A percentile compares a stretch with the other conserved stretches of the same genome.
phyloP scores from a whole-genome alignment of 208 protist genomes.

The Leptomonas pyrrhocoris region DNA sequence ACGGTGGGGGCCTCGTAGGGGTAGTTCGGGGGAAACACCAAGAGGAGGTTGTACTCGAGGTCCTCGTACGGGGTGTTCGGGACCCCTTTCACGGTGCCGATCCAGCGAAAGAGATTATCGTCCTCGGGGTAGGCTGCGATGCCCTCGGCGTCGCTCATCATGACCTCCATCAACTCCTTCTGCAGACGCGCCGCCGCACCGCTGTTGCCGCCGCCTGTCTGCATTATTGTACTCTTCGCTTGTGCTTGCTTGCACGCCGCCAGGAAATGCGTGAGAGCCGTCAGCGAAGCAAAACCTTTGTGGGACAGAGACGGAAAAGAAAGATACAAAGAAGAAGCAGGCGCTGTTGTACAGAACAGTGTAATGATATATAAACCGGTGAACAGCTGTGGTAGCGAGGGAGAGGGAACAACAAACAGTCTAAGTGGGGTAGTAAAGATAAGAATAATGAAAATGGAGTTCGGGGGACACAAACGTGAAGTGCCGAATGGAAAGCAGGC shows the following conservation, averaged over 20 bases:
- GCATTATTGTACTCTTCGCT: no score
- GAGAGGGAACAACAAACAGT: no score
- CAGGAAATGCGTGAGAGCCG: no score
- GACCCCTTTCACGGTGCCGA: conserved; percentile 87
- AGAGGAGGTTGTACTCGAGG: conserved; percentile 90
- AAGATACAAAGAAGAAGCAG: not conserved
- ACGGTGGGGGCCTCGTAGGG: conserved; percentile 94
- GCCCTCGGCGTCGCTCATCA: conserved; percentile 85
- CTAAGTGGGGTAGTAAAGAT: no score
- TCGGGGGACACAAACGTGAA: no score
- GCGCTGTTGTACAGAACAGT: conserved; percentile 1
- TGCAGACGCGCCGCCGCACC: conserved; percentile 85
- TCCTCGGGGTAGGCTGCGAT: conserved; percentile 95
- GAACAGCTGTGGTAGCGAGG: no score
- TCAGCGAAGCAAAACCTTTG: no score
- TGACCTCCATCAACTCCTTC: conserved; percentile 94
- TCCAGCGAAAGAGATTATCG: conserved; percentile 95
- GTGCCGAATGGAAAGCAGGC: no score
- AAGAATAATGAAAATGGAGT: no score
- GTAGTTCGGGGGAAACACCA: conserved; percentile 94
- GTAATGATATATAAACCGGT: no score
- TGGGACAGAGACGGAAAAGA: not conserved
- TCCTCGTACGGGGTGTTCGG: conserved; percentile 91
- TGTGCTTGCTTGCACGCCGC: no score
- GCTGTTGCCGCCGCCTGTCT: conserved; percentile 26